Percentiles rank a stretch among this genome's conserved stretches.
These are phyloP conservation scores for Arthrinium puccinioides DNA, from an alignment of 2,329 filamentous ascomycete species.

Conservation along the genomic window DNA sequence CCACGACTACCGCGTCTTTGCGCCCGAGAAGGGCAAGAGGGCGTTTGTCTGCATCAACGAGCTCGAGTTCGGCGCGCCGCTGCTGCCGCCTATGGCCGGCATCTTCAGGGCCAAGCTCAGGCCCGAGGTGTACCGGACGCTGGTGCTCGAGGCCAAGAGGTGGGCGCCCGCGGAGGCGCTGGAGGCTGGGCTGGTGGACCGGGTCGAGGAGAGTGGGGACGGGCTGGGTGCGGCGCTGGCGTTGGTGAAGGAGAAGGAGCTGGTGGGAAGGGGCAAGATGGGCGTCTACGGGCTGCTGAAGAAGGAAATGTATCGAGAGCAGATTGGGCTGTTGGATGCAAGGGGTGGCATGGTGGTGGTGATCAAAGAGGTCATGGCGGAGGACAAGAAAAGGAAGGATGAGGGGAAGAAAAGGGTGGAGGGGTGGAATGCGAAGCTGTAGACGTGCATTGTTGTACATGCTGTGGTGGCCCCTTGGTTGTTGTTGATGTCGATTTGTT, in stretches of 20 bases:
- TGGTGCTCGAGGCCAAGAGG: constrained; percentile 68
- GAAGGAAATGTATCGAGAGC: constrained; percentile 67
- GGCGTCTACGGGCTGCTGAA: constrained; percentile 67
- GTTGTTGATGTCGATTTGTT: too few species aligned
- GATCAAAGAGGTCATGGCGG: constrained; percentile 33
- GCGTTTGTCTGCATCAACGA: constrained; percentile 81
- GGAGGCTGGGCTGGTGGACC: constrained; percentile 60
- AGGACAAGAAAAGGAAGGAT: constrained; percentile 41
- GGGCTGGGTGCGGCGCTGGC: constrained; percentile 50
- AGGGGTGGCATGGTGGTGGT: constrained; percentile 7
- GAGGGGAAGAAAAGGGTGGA: constrained; percentile 39
- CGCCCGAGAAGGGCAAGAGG: constrained; percentile 44
- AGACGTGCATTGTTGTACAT: too few species aligned
- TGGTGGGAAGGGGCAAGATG: constrained; percentile 55
- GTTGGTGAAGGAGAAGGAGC: constrained; percentile 50
- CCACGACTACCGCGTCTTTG: constrained; percentile 78
- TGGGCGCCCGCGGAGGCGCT: constrained; percentile 58
- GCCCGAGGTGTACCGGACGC: constrained; percentile 47
- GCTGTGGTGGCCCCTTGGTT: too few species aligned
- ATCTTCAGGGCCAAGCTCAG: constrained; percentile 67
- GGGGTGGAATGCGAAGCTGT: too few species aligned
- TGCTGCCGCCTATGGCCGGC: constrained; percentile 64
- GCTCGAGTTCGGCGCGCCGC: constrained; percentile 69
- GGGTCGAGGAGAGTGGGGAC: constrained; percentile 25
- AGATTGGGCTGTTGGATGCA: constrained; percentile 49